Percentiles rank a stretch among this genome's conserved stretches.
phyloP scores from a whole-genome alignment of 2,329 filamentous ascomycete genomes.

The Monosporascus cannonballus region DNA sequence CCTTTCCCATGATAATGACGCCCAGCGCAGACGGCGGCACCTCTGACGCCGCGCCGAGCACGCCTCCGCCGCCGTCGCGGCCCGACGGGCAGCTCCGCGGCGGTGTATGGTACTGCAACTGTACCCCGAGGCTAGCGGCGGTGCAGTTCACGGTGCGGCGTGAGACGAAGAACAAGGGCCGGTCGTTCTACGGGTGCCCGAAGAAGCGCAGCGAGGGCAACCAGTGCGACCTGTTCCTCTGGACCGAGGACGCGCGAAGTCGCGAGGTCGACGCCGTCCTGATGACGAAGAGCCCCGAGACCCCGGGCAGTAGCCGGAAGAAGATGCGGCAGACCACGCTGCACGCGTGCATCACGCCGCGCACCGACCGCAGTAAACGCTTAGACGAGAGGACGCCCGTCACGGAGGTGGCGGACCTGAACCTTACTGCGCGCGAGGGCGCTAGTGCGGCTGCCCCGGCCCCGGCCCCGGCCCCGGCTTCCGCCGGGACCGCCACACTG shows the following conservation, averaged over 20 bases:
- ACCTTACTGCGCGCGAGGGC: background rate
- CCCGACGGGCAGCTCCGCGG: slow-evolving; percentile 22
- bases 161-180: slow-evolving; percentile 42
- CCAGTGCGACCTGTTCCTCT: slow-evolving; percentile 52
- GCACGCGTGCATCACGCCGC: slow-evolving; percentile 19
- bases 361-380: slow-evolving; percentile 11
- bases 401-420: slow-evolving; percentile 10
- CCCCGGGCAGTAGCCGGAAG: slow-evolving; percentile 4
- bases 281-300: slow-evolving; percentile 18
- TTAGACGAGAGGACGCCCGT: slow-evolving; percentile 10
- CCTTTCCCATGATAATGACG: slow-evolving; percentile 6
- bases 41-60: slow-evolving; percentile 10
- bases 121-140: slow-evolving; percentile 42
- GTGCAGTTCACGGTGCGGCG: slow-evolving; percentile 44
- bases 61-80: slow-evolving; percentile 9
- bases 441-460: background rate
- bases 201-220: slow-evolving; percentile 31
- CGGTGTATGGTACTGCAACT: slow-evolving; percentile 41
- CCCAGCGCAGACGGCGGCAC: slow-evolving; percentile 1
- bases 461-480: background rate
- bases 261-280: slow-evolving; percentile 39
- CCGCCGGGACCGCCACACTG: slow-evolving; percentile 8
- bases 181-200: slow-evolving; percentile 49
- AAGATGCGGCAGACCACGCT: slow-evolving; percentile 21
- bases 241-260: slow-evolving; percentile 44